Base-by-base conservation (phyloP, 768 basidiomycete species). In the Collybia nuda region DNA sequence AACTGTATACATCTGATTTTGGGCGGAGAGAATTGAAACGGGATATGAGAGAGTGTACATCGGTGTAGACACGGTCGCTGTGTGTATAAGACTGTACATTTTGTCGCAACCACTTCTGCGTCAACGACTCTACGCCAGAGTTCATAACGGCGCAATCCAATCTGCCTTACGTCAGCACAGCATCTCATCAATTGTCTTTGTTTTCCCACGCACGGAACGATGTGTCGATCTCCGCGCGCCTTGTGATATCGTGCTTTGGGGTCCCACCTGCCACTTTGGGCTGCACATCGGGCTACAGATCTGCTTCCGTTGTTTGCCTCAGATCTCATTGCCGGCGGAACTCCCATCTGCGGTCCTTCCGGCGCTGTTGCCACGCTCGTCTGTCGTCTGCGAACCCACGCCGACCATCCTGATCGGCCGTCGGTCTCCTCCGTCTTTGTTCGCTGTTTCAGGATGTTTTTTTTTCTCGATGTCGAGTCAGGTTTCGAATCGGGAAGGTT, bases 1-100 rank as follows among this genome's bases (percentile, higher is more conserved):
- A 54, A 79, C 78, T 91, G 79, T 92, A 93, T 11, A 88, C 78
- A 57, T 91, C 92, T 1, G 88, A 84, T 66, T 90, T 90, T 44
- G 88, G 91, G 11, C 85, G 75, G 46, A 93, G 75, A 23, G 86
- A 69, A 6, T 73, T 65, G 59, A 74, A 79, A 48, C 75, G 71
- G 24, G 66, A 52, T 47, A 94, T 79, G n/a, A 70, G 74, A 9
- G 75, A 64, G 64, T 86, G 80, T 52, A 88, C 71, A 65, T 94
- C 84, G 6, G 73, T 58, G 55, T 77, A 86, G 44, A 90, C 80
- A 44, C 79, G 75, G 48, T 85, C 81, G 18, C 59, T 64, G 45
- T 76, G 61, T 2, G 69, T 59, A 60, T 94, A 94, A 19, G 79
- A 62, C 53, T 70, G 73, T 51, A 79, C 70, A 55, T 84, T 81